Base-by-base conservation (phyloP, 306 rosid genomes). In the Trifolium subterraneum region DNA sequence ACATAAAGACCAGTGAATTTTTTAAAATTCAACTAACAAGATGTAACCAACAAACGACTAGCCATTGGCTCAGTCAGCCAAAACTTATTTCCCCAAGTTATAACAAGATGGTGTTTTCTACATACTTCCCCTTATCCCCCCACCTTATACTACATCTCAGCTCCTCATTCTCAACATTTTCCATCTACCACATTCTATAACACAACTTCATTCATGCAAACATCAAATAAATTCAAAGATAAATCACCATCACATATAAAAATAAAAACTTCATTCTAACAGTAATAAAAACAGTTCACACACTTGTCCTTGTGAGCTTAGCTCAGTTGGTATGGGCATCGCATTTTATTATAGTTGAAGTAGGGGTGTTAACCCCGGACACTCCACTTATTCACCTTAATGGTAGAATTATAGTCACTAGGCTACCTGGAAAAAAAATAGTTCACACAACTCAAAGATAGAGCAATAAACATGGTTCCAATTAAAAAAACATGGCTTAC, bases 401-500 rank as follows among this genome's bases (percentile, higher is more conserved):
- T 3, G 31, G 4, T 27, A 5, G 31, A 27, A 27, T 27, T 3
- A 4, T 27, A 3, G 31, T 5, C 31, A 27, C 31, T 27, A 27
- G 31, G 31, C 5, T 27, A 27, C 31, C 4, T 27, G 31, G 2
- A 0, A 3, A 27, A 27, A 27, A 27, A 27, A 3, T 5, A 27
- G 31, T 27, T 27, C 4, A 3, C 31, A 0, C 31, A 36, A 8
- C 1, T 35, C 23, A 59, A 68, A 61, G 29, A 47, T 48, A 50
- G 10, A 27, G 50, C 51, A 54, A 7, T 18, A 52, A 36, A 27
- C 20, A 54, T 8, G 31, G 50, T 42, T 22, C 27, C 25, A 52
- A 80, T 14, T 18, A 65, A 45, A 78, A 65, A 36, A 3, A 67
- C 15, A 33, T 41, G 61, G 27, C 87, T 83, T 65, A 93, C 98